Evolutionary conservation across 257 asterid genomes (phyloP).

Genomic region (Echites panduratus): DNA sequence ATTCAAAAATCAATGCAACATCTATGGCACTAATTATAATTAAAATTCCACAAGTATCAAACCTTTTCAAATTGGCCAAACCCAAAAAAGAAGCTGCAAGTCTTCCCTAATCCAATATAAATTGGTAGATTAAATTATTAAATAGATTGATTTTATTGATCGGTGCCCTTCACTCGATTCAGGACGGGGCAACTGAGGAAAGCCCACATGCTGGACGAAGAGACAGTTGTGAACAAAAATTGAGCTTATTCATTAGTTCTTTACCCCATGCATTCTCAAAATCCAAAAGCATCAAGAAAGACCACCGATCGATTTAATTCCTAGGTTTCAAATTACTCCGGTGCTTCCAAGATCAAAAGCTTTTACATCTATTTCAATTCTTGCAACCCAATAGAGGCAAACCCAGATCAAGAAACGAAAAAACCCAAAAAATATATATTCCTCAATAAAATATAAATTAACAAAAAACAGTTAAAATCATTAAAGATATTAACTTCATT

Average conservation of each 20-base stretch:
- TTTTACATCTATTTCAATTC: too few relatives aligned
- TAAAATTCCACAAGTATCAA: not conserved
- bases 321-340: not conserved
- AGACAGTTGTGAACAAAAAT: too few relatives aligned
- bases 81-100: not conserved
- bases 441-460: not conserved
- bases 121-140: not conserved
- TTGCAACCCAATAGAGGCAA: not conserved
- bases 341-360: not conserved
- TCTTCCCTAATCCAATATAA: not conserved
- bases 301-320: not conserved
- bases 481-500: not conserved
- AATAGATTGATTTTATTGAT: not conserved
- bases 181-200: not conserved
- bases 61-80: not conserved
- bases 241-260: not conserved
- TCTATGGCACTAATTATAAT: not conserved
- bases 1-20: not conserved
- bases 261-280: not conserved
- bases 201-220: not conserved
- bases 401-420: too few relatives aligned
- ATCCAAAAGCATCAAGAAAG: not conserved
- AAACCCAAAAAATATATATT: too few relatives aligned
- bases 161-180: not conserved
- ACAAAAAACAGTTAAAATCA: not conserved